These are phyloP conservation scores for Nakazawaea pomicola DNA, from an alignment of 805 yeast genomes.

Conservation along the genomic window DNA sequence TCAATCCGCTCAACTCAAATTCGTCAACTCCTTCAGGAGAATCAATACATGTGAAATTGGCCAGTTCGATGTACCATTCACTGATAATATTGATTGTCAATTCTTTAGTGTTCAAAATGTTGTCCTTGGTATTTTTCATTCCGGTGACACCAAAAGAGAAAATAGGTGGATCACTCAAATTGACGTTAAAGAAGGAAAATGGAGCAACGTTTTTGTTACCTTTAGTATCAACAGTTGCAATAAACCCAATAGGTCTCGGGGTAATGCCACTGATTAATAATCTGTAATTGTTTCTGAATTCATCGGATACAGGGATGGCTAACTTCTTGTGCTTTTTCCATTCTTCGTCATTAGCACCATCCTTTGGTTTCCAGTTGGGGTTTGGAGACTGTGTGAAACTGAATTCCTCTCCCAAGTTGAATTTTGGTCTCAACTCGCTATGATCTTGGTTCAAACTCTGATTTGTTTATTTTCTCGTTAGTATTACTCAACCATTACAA, in stretches of 20 bases:
- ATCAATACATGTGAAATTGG: conserved; percentile 42
- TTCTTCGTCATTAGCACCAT: conserved; percentile 38
- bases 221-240: conserved; percentile 39
- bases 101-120: conserved; percentile 47
- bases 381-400: conserved; percentile 15
- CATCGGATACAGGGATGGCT: conserved; percentile 42
- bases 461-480: not conserved
- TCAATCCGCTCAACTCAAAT: conserved; percentile 51
- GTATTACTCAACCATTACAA: not conserved
- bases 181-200: conserved; percentile 49
- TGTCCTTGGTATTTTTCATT: conserved; percentile 47
- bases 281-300: conserved; percentile 44
- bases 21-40: conserved; percentile 49
- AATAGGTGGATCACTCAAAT: conserved; percentile 52
- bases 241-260: conserved; percentile 60
- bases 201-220: conserved; percentile 53
- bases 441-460: conserved; percentile 9
- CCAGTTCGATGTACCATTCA: conserved; percentile 65
- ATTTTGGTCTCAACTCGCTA: conserved; percentile 11
- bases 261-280: conserved; percentile 45
- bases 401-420: conserved; percentile 6
- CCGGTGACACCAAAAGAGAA: conserved; percentile 46
- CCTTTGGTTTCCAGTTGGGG: conserved; percentile 41
- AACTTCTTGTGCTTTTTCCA: conserved; percentile 43
- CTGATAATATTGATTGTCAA: conserved; percentile 51